Percentiles rank a stretch among this genome's conserved stretches.
Evolutionary conservation across 2,329 filamentous ascomycete species (phyloP).

Genomic region (Ceratocystis cacaofunesta): DNA sequence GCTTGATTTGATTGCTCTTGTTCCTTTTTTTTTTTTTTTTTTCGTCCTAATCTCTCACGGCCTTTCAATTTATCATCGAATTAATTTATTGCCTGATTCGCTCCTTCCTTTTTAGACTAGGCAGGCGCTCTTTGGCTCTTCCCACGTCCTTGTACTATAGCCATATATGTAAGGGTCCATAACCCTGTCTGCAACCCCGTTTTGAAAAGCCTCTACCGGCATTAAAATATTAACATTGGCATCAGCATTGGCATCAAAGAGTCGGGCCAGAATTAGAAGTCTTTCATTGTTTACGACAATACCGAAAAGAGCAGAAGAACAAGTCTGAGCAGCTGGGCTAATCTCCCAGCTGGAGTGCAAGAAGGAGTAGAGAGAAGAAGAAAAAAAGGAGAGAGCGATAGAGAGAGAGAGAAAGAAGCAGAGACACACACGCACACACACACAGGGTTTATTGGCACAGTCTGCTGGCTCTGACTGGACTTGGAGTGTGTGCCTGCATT

Average conservation of each 20-base stretch:
- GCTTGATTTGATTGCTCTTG: neutral
- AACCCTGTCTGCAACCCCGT: neutral
- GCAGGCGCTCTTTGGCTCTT: neutral
- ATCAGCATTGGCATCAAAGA: neutral
- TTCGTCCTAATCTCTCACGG: neutral
- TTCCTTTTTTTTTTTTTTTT: neutral
- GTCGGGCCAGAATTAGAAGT: neutral
- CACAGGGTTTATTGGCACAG: no score
- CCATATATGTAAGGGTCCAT: neutral
- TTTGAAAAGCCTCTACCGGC: neutral
- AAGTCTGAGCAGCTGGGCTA: neutral
- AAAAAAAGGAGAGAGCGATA: no score
- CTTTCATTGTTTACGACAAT: neutral
- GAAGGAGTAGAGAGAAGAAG: neutral
- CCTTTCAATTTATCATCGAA: neutral
- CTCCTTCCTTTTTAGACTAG: no score
- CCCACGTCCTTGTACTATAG: neutral
- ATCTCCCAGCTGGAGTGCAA: neutral
- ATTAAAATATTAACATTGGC: neutral
- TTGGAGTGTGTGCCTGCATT: no score
- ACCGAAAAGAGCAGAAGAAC: no score
- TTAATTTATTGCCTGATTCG: neutral
- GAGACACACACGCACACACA: no score
- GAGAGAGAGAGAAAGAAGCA: no score
- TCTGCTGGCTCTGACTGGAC: no score